phyloP scores from a whole-genome alignment of 805 yeast species.

The Ogataea pilisensis region DNA sequence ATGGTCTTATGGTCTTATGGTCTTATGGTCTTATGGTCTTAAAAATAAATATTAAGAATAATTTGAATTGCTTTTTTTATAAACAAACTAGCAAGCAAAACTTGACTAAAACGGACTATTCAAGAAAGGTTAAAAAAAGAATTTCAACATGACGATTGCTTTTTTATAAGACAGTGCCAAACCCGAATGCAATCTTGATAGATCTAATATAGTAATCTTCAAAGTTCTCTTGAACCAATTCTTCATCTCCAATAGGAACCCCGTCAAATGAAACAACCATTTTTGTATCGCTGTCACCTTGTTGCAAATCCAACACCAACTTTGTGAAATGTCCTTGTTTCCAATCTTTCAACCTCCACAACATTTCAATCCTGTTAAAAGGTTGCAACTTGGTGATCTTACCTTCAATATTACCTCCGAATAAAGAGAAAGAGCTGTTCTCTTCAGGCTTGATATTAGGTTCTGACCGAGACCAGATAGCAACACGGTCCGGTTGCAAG shows the following conservation, averaged over 20 bases:
- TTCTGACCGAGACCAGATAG: constrained; percentile 86
- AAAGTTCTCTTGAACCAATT: constrained; percentile 77
- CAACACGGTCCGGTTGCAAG: constrained; percentile 68
- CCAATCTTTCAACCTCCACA: constrained; percentile 92
- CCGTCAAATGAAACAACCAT: constrained; percentile 78
- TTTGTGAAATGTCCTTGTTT: constrained; percentile 75
- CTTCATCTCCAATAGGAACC: constrained; percentile 94
- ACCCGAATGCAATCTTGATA: constrained; percentile 89
- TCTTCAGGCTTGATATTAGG: constrained; percentile 55
- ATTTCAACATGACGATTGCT: no score
- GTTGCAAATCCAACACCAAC: constrained; percentile 60
- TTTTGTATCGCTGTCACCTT: constrained; percentile 81
- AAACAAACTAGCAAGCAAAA: no score
- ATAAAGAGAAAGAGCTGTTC: constrained; percentile 63
- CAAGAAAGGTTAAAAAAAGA: no score
- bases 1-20: no score
- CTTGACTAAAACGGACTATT: no score
- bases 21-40: no score
- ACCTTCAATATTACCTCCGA: constrained; percentile 86
- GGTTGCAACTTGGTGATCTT: constrained; percentile 56
- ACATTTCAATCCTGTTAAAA: constrained; percentile 58
- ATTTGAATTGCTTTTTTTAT: no score
- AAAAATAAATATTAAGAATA: no score
- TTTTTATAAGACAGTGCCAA: constrained; percentile 79
- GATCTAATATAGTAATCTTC: constrained; percentile 86